Conservation (phyloP, 2,329 filamentous ascomycete genomes). For the Phialophora chinensis region DNA sequence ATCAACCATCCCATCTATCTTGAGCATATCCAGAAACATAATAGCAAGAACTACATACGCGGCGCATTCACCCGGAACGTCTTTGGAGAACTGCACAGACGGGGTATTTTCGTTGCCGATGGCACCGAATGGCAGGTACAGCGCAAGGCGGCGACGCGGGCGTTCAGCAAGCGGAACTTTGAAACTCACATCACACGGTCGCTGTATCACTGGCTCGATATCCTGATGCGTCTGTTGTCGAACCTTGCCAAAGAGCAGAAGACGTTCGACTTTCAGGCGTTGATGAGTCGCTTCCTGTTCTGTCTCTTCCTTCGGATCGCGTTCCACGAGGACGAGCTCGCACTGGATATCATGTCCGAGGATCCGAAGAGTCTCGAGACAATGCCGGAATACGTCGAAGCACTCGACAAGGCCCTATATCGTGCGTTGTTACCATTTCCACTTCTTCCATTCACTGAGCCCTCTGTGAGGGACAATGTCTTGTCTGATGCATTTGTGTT, state of each 20-base stretch:
- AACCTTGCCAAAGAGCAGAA: constrained; percentile 26
- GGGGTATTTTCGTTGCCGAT: constrained; percentile 30
- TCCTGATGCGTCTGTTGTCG: constrained; percentile 23
- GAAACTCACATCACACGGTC: constrained; percentile 30
- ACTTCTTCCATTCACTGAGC: background rate
- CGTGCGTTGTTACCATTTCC: constrained; percentile 4
- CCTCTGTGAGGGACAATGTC: background rate
- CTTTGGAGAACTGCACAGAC: constrained; percentile 25
- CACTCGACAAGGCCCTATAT: constrained; percentile 26
- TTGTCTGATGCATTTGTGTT: background rate
- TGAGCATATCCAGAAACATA: constrained; percentile 30
- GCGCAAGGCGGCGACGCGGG: constrained; percentile 27
- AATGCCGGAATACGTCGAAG: constrained; percentile 25
- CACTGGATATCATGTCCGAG: constrained; percentile 24
- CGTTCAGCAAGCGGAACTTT: constrained; percentile 33
- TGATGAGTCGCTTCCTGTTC: constrained; percentile 30
- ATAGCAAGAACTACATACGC: constrained; percentile 30
- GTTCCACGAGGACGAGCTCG: constrained; percentile 30
- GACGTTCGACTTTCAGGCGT: constrained; percentile 27
- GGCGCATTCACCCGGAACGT: constrained; percentile 25
- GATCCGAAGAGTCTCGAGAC: constrained; percentile 24
- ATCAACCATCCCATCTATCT: constrained; percentile 32
- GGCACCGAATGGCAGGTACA: constrained; percentile 25
- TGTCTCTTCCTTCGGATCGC: constrained; percentile 30
- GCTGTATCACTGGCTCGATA: constrained; percentile 28